Evolutionary conservation across 2,329 filamentous ascomycete species (phyloP).

Genomic region (Talaromyces piceae): DNA sequence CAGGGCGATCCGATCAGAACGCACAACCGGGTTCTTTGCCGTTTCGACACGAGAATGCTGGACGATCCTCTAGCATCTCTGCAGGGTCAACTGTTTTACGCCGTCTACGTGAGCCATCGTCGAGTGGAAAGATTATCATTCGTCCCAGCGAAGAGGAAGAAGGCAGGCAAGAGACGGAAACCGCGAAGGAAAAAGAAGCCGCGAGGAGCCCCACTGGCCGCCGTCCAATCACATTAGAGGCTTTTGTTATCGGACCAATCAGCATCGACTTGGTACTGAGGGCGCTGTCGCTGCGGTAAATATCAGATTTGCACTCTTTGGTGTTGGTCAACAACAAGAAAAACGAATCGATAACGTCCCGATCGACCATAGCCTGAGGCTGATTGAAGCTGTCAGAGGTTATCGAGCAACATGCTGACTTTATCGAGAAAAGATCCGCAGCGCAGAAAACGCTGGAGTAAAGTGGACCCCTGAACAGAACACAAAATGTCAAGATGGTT

Average conservation of each 20-base stretch:
- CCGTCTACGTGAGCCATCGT: not conserved
- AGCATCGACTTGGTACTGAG: not conserved
- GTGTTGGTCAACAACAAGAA: no score
- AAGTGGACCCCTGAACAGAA: no score
- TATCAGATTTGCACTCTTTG: no score
- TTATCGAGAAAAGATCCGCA: no score
- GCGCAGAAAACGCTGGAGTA: no score
- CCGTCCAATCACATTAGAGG: constrained; percentile 4
- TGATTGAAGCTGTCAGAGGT: no score
- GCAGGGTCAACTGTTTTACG: not conserved
- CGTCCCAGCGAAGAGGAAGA: not conserved
- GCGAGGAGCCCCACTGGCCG: not conserved
- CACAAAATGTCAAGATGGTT: no score
- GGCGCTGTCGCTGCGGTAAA: not conserved
- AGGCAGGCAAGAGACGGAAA: not conserved
- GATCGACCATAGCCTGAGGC: no score
- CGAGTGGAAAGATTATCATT: no score
- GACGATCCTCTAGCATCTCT: not conserved
- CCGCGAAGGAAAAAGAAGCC: not conserved
- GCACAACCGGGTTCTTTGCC: not conserved
- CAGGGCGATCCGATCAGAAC: constrained; percentile 2
- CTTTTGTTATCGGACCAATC: constrained; percentile 1
- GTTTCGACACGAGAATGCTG: not conserved
- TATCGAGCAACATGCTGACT: no score
- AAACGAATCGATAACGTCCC: no score